Evolutionary conservation across 306 rosid genomes (phyloP), one percentile per base, ranked within the genome.

Genomic region (Senna siamea): DNA sequence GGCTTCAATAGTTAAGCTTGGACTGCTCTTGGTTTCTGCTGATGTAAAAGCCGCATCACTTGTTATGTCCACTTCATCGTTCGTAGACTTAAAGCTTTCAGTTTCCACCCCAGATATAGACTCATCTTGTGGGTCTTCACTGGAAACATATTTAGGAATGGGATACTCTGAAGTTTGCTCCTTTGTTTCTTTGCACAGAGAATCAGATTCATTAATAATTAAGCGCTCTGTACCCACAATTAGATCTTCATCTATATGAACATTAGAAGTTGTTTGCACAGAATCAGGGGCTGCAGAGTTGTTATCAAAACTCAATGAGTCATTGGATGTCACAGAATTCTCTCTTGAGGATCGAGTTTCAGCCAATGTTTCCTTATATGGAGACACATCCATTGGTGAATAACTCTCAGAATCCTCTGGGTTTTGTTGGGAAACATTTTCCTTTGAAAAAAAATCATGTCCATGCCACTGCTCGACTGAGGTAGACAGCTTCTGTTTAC

Each of bases 351-450:
- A 64, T 19, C 4, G 81, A 63, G 72, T 73, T 74, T 80, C 87
- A 72, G 87, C 84, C 73, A 82, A 62, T 34, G 85, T 88, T 83
- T 92, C 99, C 73, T 72, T 87, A 79, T 92, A 94, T 2, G 97
- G 97, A 50, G 99, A 94, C 75, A 87, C 85, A 28, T 92, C 97
- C 97, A 94, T 92, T 0, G 99, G 99, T 30, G 97, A 94, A 83
- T 68, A 93, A 41, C 79, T 40, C 60, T 87, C 93, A 13, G 71
- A 87, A 53, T 76, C 83, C 77, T 77, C 90, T 14, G 44, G 17
- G 22, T 69, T 80, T 66, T 80, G 88, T 56, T 80, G 88, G 53
- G 80, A 58, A 77, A 66, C 74, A 75, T 70, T 79, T 74, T 77
- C 90, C 76, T 74, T 79, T n/a, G 78, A 70, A 74, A 73, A 70